These are phyloP conservation scores for Dendrobium nobile DNA, from an alignment of 106 monocot species.

Conservation along the genomic window DNA sequence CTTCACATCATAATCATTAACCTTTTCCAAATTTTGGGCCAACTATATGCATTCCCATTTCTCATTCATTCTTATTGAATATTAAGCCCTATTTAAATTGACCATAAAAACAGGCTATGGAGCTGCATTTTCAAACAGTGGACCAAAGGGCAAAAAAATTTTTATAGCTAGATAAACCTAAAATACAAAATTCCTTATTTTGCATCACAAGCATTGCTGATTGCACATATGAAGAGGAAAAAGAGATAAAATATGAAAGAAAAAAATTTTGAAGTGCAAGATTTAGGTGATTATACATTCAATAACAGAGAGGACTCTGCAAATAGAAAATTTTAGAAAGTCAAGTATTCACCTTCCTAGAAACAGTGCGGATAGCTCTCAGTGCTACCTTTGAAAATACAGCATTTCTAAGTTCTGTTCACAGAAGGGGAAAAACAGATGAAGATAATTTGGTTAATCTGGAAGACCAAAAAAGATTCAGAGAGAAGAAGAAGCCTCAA, in stretches of 20 bases:
- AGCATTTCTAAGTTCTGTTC: slow-evolving; percentile 80
- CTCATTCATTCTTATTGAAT: not conserved
- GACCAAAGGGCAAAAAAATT: not conserved
- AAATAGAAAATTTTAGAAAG: not conserved
- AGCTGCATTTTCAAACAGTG: not conserved
- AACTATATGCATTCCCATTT: not conserved
- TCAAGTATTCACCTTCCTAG: slow-evolving; percentile 63
- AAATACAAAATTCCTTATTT: not conserved
- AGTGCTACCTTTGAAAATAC: slow-evolving; percentile 96
- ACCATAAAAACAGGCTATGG: not conserved
- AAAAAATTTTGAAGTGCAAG: not conserved
- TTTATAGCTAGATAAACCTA: not conserved
- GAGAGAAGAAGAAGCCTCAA: not conserved
- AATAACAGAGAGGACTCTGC: not conserved
- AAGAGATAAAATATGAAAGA: not conserved
- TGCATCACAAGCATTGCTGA: not conserved
- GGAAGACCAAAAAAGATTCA: not conserved
- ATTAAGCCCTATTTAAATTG: not conserved
- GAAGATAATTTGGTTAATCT: not conserved
- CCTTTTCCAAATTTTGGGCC: no score
- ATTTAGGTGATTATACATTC: not conserved
- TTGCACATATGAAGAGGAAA: not conserved
- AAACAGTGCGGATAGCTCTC: slow-evolving; percentile 87
- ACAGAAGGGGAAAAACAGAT: slow-evolving; percentile 13
- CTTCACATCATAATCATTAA: not conserved